These are phyloP conservation scores for Trypanosoma theileri DNA, from an alignment of 208 protist genomes.

Conservation along the genomic window DNA sequence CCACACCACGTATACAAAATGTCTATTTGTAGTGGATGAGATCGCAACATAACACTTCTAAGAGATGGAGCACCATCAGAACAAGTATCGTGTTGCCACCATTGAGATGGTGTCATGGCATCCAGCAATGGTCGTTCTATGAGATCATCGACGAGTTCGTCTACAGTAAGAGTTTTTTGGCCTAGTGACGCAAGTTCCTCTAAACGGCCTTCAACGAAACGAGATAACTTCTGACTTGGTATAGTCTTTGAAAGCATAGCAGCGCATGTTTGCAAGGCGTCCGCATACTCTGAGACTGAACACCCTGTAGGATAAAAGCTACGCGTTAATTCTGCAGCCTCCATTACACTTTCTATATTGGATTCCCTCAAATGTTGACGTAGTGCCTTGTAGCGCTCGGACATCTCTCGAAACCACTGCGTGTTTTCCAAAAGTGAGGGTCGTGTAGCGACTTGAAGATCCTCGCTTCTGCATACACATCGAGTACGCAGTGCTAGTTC, in stretches of 20 bases:
- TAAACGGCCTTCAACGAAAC: slow-evolving; percentile 37
- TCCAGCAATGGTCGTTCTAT: slow-evolving; percentile 49
- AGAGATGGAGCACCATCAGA: neutral
- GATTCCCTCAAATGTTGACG: slow-evolving; percentile 22
- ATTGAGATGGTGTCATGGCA: slow-evolving; percentile 47
- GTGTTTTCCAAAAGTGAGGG: slow-evolving; percentile 31
- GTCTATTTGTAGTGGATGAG: slow-evolving; percentile 38
- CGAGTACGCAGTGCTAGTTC: slow-evolving; percentile 60
- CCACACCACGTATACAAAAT: slow-evolving; percentile 59
- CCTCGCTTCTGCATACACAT: slow-evolving; percentile 8
- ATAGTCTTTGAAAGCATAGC: slow-evolving; percentile 67
- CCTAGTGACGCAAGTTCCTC: slow-evolving; percentile 25
- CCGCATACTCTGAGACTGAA: slow-evolving; percentile 57
- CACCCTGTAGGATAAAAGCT: slow-evolving; percentile 75
- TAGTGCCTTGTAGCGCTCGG: slow-evolving; percentile 34
- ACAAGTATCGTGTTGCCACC: slow-evolving; percentile 44
- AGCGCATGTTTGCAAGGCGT: slow-evolving; percentile 66
- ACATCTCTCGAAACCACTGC: slow-evolving; percentile 58
- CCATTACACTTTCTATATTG: slow-evolving; percentile 35
- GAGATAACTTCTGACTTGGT: slow-evolving; percentile 28
- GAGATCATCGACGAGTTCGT: slow-evolving; percentile 48
- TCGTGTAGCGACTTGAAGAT: neutral
- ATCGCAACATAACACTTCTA: slow-evolving; percentile 40
- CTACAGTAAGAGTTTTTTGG: slow-evolving; percentile 32
- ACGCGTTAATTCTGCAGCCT: slow-evolving; percentile 48